phyloP scores from a whole-genome alignment of 805 yeast species.

The Candida succiphila region DNA sequence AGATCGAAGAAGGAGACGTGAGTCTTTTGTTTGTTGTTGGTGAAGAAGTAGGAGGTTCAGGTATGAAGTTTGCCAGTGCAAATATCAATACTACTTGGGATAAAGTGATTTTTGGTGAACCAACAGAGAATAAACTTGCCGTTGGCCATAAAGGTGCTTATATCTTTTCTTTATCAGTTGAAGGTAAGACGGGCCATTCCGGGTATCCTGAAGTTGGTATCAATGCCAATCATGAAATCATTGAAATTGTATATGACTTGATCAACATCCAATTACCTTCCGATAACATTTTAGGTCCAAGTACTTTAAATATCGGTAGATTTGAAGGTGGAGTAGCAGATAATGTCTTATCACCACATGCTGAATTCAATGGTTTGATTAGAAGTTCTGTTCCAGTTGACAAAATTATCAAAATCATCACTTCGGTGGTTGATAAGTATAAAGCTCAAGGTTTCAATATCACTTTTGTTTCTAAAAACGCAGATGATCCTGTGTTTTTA shows the following conservation, averaged over 20 bases:
- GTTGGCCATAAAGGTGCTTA: constrained; percentile 61
- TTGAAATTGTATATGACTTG: constrained; percentile 39
- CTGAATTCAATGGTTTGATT: constrained; percentile 37
- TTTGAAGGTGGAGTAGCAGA: constrained; percentile 55
- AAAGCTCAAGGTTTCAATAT: constrained; percentile 18
- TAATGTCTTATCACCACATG: constrained; percentile 55
- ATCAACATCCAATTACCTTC: constrained; percentile 35
- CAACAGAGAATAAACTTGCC: constrained; percentile 60
- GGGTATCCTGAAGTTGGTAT: constrained; percentile 65
- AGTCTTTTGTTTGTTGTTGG: constrained; percentile 57
- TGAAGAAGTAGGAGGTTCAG: constrained; percentile 59
- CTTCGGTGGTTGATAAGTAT: constrained; percentile 19
- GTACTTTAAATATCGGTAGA: constrained; percentile 53
- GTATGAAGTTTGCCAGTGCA: constrained; percentile 40
- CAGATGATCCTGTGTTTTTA: constrained; percentile 34
- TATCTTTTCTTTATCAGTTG: constrained; percentile 28
- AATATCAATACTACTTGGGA: constrained; percentile 46
- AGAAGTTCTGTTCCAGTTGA: constrained; percentile 43
- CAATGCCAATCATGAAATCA: constrained; percentile 47
- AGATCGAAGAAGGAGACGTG: constrained; percentile 43
- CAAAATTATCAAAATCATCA: constrained; percentile 25
- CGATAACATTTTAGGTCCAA: constrained; percentile 44
- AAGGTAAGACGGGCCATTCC: constrained; percentile 54
- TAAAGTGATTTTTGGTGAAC: constrained; percentile 63
- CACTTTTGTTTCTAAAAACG: constrained; percentile 6